Percentiles rank a stretch among this genome's conserved stretches.
Conservation (phyloP, 1,139 yeast species). For the Pichia sp. region DNA sequence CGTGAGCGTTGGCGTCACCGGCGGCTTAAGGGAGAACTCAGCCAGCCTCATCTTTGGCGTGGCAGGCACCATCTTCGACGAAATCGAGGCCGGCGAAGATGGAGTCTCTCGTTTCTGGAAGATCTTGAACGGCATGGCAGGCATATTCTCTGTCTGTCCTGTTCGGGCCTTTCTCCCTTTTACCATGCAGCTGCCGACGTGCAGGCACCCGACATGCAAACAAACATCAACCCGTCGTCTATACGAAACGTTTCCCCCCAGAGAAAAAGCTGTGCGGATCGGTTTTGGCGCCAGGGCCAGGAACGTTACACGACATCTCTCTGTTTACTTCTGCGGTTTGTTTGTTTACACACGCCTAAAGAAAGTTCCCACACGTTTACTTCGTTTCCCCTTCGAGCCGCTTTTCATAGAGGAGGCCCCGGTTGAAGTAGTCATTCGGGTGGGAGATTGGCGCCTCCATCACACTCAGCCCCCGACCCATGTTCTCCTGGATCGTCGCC, state of each 20-base stretch:
- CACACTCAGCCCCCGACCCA: conserved; percentile 40
- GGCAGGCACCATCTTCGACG: conserved; percentile 11
- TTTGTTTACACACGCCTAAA: no score
- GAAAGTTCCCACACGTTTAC: no score
- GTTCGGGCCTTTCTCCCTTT: no score
- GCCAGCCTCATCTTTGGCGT: conserved; percentile 11
- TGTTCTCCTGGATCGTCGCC: conserved; percentile 38
- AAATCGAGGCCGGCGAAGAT: neutral
- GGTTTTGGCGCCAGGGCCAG: no score
- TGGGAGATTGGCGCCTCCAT: conserved; percentile 58
- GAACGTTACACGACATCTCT: no score
- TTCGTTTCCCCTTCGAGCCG: conserved; percentile 10
- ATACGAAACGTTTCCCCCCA: no score
- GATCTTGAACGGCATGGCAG: conserved; percentile 13
- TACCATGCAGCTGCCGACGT: no score
- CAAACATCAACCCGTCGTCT: no score
- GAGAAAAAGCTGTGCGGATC: no score
- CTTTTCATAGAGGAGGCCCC: conserved; percentile 47
- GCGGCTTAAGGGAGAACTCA: conserved; percentile 10
- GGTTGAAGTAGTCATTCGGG: conserved; percentile 84
- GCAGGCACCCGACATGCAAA: no score
- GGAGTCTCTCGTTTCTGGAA: conserved; percentile 11
- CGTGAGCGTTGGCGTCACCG: conserved; percentile 21
- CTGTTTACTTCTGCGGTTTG: no score
- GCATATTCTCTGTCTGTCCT: no score